phyloP scores from a whole-genome alignment of 257 asterid species.

The Eucommia ulmoides region DNA sequence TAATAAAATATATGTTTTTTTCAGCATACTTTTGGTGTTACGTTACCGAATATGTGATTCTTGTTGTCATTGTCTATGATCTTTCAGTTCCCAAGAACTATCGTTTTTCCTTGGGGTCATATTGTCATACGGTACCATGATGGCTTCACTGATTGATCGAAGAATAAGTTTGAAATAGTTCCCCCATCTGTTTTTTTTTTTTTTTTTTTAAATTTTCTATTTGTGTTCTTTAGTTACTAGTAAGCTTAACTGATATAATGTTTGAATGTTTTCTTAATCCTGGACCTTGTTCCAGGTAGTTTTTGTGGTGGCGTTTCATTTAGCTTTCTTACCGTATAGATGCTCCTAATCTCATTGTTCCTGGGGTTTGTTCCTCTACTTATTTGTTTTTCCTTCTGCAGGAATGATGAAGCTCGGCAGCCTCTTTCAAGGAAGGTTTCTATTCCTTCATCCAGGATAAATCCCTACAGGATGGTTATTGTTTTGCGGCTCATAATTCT shows the following conservation, averaged over 20 bases:
- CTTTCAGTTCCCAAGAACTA: not conserved
- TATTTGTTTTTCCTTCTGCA: conserved; percentile 21
- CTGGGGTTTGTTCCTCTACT: not conserved
- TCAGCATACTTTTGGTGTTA: too few relatives aligned
- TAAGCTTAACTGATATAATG: not conserved
- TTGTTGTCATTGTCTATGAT: conserved; percentile 8
- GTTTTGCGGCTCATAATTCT: conserved; percentile 80
- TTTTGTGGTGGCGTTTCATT: too few relatives aligned
- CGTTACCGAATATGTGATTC: conserved; percentile 1
- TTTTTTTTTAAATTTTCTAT: too few relatives aligned
- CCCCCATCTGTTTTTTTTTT: not conserved
- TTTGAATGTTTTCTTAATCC: not conserved
- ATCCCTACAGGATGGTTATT: conserved; percentile 96
- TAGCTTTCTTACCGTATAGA: too few relatives aligned
- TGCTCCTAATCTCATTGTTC: not conserved
- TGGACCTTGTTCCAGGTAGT: not conserved
- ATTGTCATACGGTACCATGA: not conserved
- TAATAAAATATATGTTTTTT: conserved; percentile 3
- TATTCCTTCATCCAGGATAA: conserved; percentile 83
- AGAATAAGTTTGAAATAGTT: not conserved
- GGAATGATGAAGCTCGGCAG: conserved; percentile 98
- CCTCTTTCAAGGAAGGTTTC: conserved; percentile 99
- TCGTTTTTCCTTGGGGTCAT: not conserved
- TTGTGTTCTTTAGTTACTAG: not conserved
- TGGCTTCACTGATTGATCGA: not conserved